Evolutionary conservation across 768 basidiomycete genomes (phyloP).

Genomic region (Pholiota microspora): DNA sequence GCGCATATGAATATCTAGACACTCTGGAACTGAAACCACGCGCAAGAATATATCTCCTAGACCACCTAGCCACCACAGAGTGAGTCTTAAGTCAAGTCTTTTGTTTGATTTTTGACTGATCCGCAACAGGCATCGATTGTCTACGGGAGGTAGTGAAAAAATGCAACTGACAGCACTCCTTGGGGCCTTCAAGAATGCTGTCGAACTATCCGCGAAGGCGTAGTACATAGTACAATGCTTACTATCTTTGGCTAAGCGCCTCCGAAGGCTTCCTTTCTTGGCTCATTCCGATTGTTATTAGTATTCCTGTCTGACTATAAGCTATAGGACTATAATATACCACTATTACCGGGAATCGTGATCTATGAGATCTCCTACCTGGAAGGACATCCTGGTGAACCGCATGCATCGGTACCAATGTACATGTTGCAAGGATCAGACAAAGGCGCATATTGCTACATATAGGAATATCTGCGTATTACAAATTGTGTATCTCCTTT

Average conservation of each 20-base stretch:
- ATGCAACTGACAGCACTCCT: constrained; percentile 90
- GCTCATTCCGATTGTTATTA: too few relatives aligned
- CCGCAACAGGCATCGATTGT: constrained; percentile 73
- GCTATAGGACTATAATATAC: neutral
- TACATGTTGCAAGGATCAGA: too few relatives aligned
- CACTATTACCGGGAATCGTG: too few relatives aligned
- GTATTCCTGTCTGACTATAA: too few relatives aligned
- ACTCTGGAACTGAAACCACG: constrained; percentile 83
- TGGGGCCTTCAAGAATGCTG: constrained; percentile 90
- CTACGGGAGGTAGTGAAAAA: constrained; percentile 91
- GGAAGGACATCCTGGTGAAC: too few relatives aligned
- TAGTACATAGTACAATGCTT: constrained; percentile 7
- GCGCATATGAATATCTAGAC: constrained; percentile 88
- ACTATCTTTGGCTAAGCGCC: neutral
- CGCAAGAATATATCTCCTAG: constrained; percentile 87
- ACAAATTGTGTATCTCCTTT: neutral
- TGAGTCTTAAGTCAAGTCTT: constrained; percentile 37
- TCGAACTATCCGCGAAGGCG: constrained; percentile 64
- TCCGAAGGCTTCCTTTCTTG: neutral
- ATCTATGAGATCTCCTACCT: too few relatives aligned
- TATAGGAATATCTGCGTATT: too few relatives aligned
- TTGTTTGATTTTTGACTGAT: neutral
- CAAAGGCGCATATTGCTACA: too few relatives aligned
- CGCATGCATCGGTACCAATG: too few relatives aligned
- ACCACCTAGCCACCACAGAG: constrained; percentile 95